Conservation (phyloP, 192 early-diverging fungal genomes). For the Coemansia asiatica region DNA sequence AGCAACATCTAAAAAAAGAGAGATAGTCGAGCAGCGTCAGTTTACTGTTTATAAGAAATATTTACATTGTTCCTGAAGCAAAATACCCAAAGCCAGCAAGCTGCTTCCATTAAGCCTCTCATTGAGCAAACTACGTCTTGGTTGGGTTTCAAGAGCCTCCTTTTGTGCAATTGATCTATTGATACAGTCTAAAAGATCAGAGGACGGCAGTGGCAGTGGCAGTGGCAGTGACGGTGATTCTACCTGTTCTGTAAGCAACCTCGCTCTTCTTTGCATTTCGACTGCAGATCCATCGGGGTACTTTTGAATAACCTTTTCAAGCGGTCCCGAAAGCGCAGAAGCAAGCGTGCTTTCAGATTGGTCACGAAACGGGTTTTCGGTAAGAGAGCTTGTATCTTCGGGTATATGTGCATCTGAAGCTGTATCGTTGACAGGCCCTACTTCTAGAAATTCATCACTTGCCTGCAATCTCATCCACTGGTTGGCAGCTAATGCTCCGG, state of each 20-base stretch:
- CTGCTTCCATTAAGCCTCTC: slow-evolving; percentile 43
- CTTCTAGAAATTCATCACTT: slow-evolving; percentile 27
- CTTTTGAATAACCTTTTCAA: slow-evolving; percentile 7
- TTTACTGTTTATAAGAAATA: slow-evolving; percentile 18
- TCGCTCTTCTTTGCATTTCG: neutral
- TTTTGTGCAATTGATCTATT: slow-evolving; percentile 19
- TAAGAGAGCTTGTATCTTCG: slow-evolving; percentile 13
- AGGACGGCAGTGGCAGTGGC: slow-evolving; percentile 40
- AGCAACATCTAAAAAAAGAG: neutral
- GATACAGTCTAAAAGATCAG: slow-evolving; percentile 45
- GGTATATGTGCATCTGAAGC: neutral
- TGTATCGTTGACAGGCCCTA: neutral
- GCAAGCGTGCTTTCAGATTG: neutral
- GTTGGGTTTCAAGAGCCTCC: slow-evolving; percentile 11
- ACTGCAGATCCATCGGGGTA: slow-evolving; percentile 4
- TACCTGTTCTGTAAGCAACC: neutral
- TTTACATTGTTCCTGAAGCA: slow-evolving; percentile 46
- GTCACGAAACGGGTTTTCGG: slow-evolving; percentile 18
- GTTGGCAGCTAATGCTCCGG: neutral
- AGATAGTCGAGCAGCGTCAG: neutral
- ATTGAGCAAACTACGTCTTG: slow-evolving; percentile 8
- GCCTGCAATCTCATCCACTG: slow-evolving; percentile 13
- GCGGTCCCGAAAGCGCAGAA: slow-evolving; percentile 1
- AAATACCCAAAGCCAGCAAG: slow-evolving; percentile 46
- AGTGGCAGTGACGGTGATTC: neutral